phyloP scores from a whole-genome alignment of 164 flowering plant species.

The Magnolia officinalis region DNA sequence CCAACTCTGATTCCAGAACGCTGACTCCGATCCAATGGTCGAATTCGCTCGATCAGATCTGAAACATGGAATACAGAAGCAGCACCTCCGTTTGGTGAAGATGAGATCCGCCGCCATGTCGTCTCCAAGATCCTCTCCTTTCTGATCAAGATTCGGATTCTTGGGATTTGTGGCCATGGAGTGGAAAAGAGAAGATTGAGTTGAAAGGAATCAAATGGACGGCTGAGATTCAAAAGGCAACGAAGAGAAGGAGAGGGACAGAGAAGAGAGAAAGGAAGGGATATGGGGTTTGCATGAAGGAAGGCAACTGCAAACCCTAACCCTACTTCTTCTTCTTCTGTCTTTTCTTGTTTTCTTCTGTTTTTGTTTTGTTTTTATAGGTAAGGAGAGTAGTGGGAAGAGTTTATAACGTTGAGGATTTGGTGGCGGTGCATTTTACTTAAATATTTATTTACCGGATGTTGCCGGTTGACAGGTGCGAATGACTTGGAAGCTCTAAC shows the following conservation, averaged over 20 bases:
- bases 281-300: neutral
- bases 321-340: neutral
- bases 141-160: neutral
- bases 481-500: neutral
- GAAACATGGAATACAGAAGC: slow-evolving; percentile 1
- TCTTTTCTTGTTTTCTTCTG: too few relatives aligned
- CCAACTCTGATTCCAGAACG: neutral
- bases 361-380: neutral
- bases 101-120: neutral
- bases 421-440: neutral
- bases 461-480: neutral
- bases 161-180: neutral
- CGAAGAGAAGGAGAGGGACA: neutral
- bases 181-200: neutral
- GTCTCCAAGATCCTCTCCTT: neutral
- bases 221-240: too few relatives aligned
- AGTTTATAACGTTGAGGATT: neutral
- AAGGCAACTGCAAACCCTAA: neutral
- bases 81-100: neutral
- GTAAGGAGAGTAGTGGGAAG: neutral
- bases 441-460: neutral
- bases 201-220: too few relatives aligned
- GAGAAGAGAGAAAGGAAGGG: neutral
- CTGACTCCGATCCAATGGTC: neutral
- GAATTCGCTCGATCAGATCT: neutral